A percentile compares a stretch with the other conserved stretches of the same genome.
Conservation (phyloP, 805 yeast species). For the Komagataella pastoris region DNA sequence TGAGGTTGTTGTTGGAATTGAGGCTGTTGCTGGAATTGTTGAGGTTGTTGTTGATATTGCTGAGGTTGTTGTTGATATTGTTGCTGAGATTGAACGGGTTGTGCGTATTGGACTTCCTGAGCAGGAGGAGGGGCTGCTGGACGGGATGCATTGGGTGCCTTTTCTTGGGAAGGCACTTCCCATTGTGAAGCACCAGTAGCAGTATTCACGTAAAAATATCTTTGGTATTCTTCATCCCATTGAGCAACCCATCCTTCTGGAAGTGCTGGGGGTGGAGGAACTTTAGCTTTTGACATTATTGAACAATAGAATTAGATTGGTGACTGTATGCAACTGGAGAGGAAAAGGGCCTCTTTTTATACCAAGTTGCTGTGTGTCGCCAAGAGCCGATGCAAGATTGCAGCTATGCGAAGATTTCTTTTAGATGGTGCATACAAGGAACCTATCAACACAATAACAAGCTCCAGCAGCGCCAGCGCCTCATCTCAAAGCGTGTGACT, state of each 20-base stretch:
- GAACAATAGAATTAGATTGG: neutral
- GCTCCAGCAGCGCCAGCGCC: too few relatives aligned
- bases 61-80: neutral
- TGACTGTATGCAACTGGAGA: neutral
- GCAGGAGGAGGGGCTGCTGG: slow-evolving; percentile 14
- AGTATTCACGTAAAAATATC: neutral
- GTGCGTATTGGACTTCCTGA: neutral
- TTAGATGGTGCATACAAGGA: too few relatives aligned
- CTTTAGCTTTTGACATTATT: neutral
- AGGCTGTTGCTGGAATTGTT: slow-evolving; percentile 2
- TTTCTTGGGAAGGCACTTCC: neutral
- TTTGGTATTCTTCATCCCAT: slow-evolving; percentile 1
- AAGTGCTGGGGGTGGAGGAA: neutral
- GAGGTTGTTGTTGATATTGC: slow-evolving; percentile 1
- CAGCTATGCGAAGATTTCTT: neutral
- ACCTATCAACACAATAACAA: too few relatives aligned
- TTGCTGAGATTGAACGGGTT: neutral
- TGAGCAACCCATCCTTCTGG: slow-evolving; percentile 1
- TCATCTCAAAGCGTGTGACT: too few relatives aligned
- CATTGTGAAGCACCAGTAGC: neutral
- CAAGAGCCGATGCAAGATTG: neutral
- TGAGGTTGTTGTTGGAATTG: slow-evolving; percentile 2
- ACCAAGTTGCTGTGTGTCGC: neutral
- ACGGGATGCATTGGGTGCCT: neutral
- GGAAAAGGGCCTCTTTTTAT: neutral